Base-by-base conservation (phyloP, 1,284 basidiomycete species). In the Ceratobasidium sp. region DNA sequence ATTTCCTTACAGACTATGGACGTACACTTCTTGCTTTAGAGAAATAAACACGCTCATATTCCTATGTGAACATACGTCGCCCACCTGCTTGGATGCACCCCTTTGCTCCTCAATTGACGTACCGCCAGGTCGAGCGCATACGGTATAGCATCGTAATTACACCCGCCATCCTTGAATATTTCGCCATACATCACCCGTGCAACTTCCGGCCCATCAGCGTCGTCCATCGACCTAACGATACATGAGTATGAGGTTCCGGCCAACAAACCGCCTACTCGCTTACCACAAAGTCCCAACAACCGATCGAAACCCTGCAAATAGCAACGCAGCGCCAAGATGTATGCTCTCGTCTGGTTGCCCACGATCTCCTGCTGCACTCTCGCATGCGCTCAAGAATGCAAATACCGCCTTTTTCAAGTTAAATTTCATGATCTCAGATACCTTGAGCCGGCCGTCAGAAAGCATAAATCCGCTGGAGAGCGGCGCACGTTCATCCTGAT, bases 261-360 rank as follows among this genome's bases (percentile, higher is more conserved):
- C 34, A 34, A 34, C 34, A 34, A 34, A 34, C 34, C 34, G 8
- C 34, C n/a, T n/a, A n/a, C 34, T 34, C 8, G 34, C 34, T 34
- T 31, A 59, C 56, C 56, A 59, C 56, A 59, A 29, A 7, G 56
- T 59, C 19, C 56, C 59, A 41, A 41, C 22, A 24, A 41, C n/a
- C 14, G 7, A n/a, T 8, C 59, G 13, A 34, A 41, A 43, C 37
- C 59, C 37, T 0, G 43, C 29, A 22, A 48, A 61, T 24, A 39
- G 5, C 7, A 73, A 24, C 11, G 59, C 69, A 19, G 69, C 69
- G 22, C 53, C 41, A 9, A 61, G 41, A 43, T 72, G 56, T 24
- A 72, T 22, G 22, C 9, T n/a, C 22, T 72, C 69, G 56, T 61
- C 69, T 8, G 68, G 69, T 13, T 22, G 53, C 8, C 24, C 34